phyloP scores from a whole-genome alignment of 2,329 filamentous ascomycete species.

The Apiospora marii region DNA sequence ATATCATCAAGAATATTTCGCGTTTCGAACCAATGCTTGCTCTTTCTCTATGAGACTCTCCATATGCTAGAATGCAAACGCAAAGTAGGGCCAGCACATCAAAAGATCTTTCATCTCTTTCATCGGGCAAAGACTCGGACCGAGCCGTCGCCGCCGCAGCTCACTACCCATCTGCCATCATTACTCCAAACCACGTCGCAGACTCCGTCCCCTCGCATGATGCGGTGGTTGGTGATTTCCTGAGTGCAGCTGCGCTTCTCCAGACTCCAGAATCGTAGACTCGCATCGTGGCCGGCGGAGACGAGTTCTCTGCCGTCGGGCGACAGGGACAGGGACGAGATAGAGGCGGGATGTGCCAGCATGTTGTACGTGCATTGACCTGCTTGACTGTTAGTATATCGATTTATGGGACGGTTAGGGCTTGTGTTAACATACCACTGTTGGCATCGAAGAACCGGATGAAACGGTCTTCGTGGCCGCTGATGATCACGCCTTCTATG shows the following conservation, averaged over 20 bases:
- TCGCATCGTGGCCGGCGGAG: slow-evolving; percentile 94
- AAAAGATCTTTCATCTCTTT: slow-evolving; percentile 22
- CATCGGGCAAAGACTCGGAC: slow-evolving; percentile 86
- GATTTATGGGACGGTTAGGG: background rate
- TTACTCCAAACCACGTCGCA: slow-evolving; percentile 96
- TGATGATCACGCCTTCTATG: slow-evolving; percentile 93
- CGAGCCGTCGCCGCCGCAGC: slow-evolving; percentile 91
- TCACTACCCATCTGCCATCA: slow-evolving; percentile 93
- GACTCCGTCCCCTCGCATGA: slow-evolving; percentile 96
- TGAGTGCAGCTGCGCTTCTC: slow-evolving; percentile 96
- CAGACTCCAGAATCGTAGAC: slow-evolving; percentile 94
- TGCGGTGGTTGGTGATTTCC: slow-evolving; percentile 89
- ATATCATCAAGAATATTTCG: slow-evolving; percentile 18
- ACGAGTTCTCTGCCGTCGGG: slow-evolving; percentile 95
- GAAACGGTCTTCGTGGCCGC: slow-evolving; percentile 94
- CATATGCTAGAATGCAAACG: slow-evolving; percentile 21
- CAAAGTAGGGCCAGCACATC: background rate
- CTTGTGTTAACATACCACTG: slow-evolving; percentile 74
- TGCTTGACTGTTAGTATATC: slow-evolving; percentile 46
- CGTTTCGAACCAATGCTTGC: slow-evolving; percentile 17
- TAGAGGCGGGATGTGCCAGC: slow-evolving; percentile 93
- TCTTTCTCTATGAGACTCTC: slow-evolving; percentile 13
- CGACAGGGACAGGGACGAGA: slow-evolving; percentile 89
- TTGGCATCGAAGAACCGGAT: slow-evolving; percentile 99
- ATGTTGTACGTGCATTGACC: slow-evolving; percentile 99